phyloP scores from a whole-genome alignment of 495 filamentous ascomycete species.

The Elasticomyces elasticus region DNA sequence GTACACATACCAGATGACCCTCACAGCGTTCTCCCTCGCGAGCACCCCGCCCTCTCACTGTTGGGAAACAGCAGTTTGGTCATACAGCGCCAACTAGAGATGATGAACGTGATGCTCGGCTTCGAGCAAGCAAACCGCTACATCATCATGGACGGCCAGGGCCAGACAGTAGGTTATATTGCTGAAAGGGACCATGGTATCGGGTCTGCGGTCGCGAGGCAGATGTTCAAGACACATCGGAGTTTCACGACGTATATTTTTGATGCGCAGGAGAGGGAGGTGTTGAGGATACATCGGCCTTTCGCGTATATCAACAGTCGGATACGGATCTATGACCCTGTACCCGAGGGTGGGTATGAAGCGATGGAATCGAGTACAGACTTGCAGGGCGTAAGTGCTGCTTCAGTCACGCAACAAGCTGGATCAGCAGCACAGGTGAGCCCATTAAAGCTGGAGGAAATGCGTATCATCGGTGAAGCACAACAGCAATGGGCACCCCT shows the following conservation, averaged over 20 bases:
- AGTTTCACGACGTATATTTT: slow-evolving; percentile 65
- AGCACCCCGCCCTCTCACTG: slow-evolving; percentile 50
- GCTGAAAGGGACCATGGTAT: slow-evolving; percentile 57
- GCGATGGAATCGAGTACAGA: slow-evolving; percentile 32
- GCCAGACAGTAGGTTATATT: slow-evolving; percentile 59
- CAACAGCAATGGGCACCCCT: slow-evolving; percentile 60
- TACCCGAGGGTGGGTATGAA: slow-evolving; percentile 26
- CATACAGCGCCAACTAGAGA: slow-evolving; percentile 55
- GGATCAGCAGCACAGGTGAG: slow-evolving; percentile 41
- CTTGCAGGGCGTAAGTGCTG: slow-evolving; percentile 35
- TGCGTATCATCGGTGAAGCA: slow-evolving; percentile 58
- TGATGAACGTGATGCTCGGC: slow-evolving; percentile 62
- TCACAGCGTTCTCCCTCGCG: slow-evolving; percentile 49
- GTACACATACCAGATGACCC: slow-evolving; percentile 55
- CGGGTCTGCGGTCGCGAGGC: slow-evolving; percentile 47
- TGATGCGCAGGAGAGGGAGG: slow-evolving; percentile 53
- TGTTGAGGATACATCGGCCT: slow-evolving; percentile 58
- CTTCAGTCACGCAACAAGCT: slow-evolving; percentile 32
- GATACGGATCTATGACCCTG: slow-evolving; percentile 51
- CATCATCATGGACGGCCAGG: slow-evolving; percentile 59
- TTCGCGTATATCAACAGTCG: slow-evolving; percentile 58
- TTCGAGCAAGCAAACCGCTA: slow-evolving; percentile 69
- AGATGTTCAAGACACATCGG: slow-evolving; percentile 56
- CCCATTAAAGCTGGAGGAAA: slow-evolving; percentile 42
- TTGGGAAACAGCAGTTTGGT: slow-evolving; percentile 55